phyloP scores from a whole-genome alignment of 129 eudicot species.

The Mikania micrantha region DNA sequence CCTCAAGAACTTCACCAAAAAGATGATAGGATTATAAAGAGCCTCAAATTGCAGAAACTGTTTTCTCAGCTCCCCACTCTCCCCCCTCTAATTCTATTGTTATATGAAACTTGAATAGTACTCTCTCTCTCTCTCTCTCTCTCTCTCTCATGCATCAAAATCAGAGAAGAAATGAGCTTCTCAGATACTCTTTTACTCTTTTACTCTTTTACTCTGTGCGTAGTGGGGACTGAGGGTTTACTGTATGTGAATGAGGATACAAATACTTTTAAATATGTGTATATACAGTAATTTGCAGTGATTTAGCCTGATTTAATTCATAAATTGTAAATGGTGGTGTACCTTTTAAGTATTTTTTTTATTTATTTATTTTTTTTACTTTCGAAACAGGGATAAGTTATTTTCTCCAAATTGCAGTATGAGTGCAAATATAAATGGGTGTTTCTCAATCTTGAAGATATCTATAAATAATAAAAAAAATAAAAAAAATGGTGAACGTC shows the following conservation, averaged over 20 bases:
- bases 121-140: constrained; percentile 25
- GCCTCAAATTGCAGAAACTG: constrained; percentile 28
- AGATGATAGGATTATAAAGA: constrained; percentile 28
- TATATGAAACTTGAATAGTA: constrained; percentile 41
- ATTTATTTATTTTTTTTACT: too few species aligned
- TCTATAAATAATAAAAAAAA: too few species aligned
- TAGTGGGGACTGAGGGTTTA: constrained; percentile 1
- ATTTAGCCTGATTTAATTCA: constrained; percentile 9
- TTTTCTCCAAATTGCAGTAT: too few species aligned
- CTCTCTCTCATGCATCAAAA: constrained; percentile 50
- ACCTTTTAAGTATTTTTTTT: too few species aligned
- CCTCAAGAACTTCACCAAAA: constrained; percentile 25
- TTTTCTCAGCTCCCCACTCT: constrained; percentile 22
- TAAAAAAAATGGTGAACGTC: too few species aligned
- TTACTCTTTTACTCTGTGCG: constrained; percentile 10
- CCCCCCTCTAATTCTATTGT: constrained; percentile 20
- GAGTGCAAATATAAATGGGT: too few species aligned
- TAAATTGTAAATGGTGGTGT: too few species aligned
- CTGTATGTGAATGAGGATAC: background rate
- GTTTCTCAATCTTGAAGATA: too few species aligned
- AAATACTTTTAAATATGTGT: background rate
- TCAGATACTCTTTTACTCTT: constrained; percentile 22
- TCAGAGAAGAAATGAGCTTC: constrained; percentile 77
- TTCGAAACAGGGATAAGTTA: too few species aligned
- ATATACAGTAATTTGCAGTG: constrained; percentile 6